Evolutionary conservation across 495 filamentous ascomycete species (phyloP).

Genomic region (Penicillium pancosmium): DNA sequence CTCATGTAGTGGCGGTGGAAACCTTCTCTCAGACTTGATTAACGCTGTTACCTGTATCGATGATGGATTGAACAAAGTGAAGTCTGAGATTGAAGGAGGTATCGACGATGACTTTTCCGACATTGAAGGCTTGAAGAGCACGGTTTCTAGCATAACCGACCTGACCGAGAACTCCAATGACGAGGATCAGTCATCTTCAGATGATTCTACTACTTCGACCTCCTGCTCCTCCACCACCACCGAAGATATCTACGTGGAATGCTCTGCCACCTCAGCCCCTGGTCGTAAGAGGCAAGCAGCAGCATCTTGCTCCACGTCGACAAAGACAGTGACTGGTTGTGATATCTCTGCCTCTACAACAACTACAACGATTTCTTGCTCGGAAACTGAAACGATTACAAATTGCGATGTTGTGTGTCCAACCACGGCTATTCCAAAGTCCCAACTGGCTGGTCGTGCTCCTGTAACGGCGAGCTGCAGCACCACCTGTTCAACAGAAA

Average conservation of each 20-base stretch:
- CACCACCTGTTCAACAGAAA: constrained; percentile 1
- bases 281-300: constrained; percentile 3
- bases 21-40: not conserved
- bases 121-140: not conserved
- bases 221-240: not conserved
- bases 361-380: not conserved
- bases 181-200: not conserved
- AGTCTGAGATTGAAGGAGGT: constrained; percentile 1
- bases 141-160: not conserved
- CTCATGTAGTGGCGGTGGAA: constrained; percentile 3
- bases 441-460: not conserved
- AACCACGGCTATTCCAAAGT: not conserved
- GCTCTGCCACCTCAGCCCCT: constrained; percentile 1
- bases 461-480: not conserved
- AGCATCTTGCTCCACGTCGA: not conserved
- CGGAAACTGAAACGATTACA: constrained; percentile 2
- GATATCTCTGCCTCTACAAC: constrained; percentile 3
- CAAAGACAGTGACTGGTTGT: not conserved
- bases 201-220: not conserved
- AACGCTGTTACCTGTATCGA: constrained; percentile 1
- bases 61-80: not conserved
- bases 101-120: constrained; percentile 3
- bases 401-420: constrained; percentile 1
- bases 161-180: not conserved
- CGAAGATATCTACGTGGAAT: constrained; percentile 3